Percentiles rank a stretch among this genome's conserved stretches.
Evolutionary conservation across 352 stramenopile species (phyloP).

Genomic region (Phytopythium boreale): DNA sequence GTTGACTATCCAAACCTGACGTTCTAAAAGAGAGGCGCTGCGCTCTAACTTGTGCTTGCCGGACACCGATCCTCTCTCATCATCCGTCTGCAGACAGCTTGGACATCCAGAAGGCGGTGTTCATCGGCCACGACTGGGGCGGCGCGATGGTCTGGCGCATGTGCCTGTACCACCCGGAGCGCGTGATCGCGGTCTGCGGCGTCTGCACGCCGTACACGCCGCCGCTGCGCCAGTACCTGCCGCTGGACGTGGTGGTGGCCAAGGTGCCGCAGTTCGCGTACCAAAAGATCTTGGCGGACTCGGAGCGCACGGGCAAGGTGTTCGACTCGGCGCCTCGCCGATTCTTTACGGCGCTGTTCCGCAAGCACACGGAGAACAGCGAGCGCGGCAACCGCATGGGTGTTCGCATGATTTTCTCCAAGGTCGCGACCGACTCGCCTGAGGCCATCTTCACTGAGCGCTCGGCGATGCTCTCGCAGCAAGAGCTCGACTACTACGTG

Average conservation of each 20-base stretch:
- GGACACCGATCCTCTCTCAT: no score
- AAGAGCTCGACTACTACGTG: constrained; percentile 64
- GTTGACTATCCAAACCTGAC: not conserved
- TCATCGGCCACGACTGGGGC: constrained; percentile 77
- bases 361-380: constrained; percentile 35
- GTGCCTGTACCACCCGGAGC: constrained; percentile 60
- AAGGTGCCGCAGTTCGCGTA: constrained; percentile 60
- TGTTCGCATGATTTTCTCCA: constrained; percentile 11
- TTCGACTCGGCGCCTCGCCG: constrained; percentile 38
- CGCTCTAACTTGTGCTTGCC: constrained; percentile 5
- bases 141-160: constrained; percentile 65
- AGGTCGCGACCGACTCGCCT: constrained; percentile 24
- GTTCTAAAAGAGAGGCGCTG: not conserved
- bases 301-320: constrained; percentile 32
- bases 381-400: constrained; percentile 10
- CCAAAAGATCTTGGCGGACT: constrained; percentile 51
- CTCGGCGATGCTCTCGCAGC: constrained; percentile 43
- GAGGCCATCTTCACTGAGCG: constrained; percentile 33
- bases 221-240: constrained; percentile 28
- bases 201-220: constrained; percentile 75
- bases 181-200: constrained; percentile 47
- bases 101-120: constrained; percentile 59
- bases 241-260: constrained; percentile 41
- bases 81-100: constrained; percentile 55
- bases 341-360: constrained; percentile 52